A percentile compares a stretch with the other conserved stretches of the same genome.
Evolutionary conservation across 1,139 yeast species (phyloP).

Genomic region (Pichia sp.): DNA sequence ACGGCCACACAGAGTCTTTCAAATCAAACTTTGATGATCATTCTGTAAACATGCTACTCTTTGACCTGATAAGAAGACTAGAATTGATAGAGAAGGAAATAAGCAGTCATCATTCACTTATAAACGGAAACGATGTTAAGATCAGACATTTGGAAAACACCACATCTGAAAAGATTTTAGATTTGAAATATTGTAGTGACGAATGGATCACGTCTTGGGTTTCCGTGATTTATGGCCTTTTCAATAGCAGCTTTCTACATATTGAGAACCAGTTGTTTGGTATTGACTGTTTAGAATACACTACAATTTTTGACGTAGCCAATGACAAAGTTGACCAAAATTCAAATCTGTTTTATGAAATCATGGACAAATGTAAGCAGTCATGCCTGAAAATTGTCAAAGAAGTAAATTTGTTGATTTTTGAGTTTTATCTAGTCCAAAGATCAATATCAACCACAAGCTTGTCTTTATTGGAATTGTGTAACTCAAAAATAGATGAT

Average conservation of each 20-base stretch:
- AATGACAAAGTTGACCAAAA: slow-evolving; percentile 21
- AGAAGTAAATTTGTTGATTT: slow-evolving; percentile 26
- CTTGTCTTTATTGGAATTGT: slow-evolving; percentile 20
- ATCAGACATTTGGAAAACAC: slow-evolving; percentile 6
- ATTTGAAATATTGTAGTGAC: slow-evolving; percentile 19
- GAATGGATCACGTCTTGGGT: slow-evolving; percentile 28
- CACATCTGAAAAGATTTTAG: slow-evolving; percentile 11
- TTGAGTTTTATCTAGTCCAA: slow-evolving; percentile 28
- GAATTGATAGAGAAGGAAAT: slow-evolving; percentile 10
- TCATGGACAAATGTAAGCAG: slow-evolving; percentile 24
- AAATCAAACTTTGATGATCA: neutral
- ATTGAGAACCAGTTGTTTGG: slow-evolving; percentile 28
- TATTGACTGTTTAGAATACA: slow-evolving; percentile 23
- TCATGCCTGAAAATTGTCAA: slow-evolving; percentile 24
- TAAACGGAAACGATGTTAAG: slow-evolving; percentile 8
- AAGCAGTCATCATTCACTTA: slow-evolving; percentile 4
- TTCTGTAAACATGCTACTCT: slow-evolving; percentile 14
- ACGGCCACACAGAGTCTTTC: no score
- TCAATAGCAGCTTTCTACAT: slow-evolving; percentile 25
- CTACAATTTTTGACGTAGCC: slow-evolving; percentile 24
- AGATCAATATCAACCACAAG: slow-evolving; percentile 13
- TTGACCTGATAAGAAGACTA: slow-evolving; percentile 22
- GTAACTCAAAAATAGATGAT: slow-evolving; percentile 22
- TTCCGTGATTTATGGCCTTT: slow-evolving; percentile 28
- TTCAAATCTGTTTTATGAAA: slow-evolving; percentile 21